Base-by-base conservation (phyloP, 2,329 filamentous ascomycete genomes). In the Aspergillus sp. region DNA sequence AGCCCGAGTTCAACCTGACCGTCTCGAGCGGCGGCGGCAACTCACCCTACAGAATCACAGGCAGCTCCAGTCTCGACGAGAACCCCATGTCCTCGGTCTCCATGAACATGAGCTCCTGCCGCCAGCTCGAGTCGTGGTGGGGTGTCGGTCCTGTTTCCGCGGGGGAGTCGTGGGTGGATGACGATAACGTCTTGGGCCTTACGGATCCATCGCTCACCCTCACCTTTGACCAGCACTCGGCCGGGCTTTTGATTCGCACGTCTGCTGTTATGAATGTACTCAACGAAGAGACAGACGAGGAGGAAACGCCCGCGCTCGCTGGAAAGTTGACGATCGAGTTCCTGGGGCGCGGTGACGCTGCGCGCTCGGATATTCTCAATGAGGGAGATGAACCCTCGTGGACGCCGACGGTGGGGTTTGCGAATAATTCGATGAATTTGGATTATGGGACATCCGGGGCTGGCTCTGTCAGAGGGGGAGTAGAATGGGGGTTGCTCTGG, bases 341-440 rank as follows among this genome's bases (percentile, higher is more conserved):
- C 32, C 25, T 50, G 25, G 52, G 52, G 2, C 42, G 31, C 2
- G 14, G 38, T 16, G 53, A 55, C 19, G 21, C 29, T n/a, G 45
- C 34, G 19, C 31, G 46, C 9, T 55, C 53, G 45, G 49, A 52
- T 41, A 25, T 55, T 10, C 20, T 52, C 10, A 29, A 32, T 5
- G 5, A 11, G 36, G 42, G 38, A 14, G 13, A 14, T 13, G 31
- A 43, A 4, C 47, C 47, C 14, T 29, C 23, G 17, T 55, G 53
- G 53, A 43, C 19, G 13, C 41, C 31, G 11, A 52, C 49, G 6
- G 32, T 55, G 3, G 53, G 53, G 7, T 55, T 55, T 47, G 49
- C 31, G 25, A 55, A 55, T 47, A 47, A 49, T 17, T 52, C 53
- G 6, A 13, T 38, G 42, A 55, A 49, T 48, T 32, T 52, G 49